Evolutionary conservation across 768 basidiomycete species (phyloP), one percentile per base, ranked within the genome.

Genomic region (Lactarius akahatsu): DNA sequence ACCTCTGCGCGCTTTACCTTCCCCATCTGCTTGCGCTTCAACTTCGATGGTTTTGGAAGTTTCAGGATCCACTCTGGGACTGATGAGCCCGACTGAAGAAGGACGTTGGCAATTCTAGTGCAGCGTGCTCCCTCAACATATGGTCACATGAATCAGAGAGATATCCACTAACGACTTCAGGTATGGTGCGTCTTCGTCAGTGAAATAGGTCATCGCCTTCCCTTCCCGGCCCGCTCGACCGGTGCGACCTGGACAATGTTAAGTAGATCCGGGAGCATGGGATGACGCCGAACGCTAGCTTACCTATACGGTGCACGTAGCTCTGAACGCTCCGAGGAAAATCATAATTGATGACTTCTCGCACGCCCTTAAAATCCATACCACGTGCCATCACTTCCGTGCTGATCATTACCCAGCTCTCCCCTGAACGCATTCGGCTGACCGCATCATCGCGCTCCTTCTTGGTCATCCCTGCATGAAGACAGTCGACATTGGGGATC

Each of bases 361-460:
- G 82, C 60, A 96, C 86, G 11, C 96, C 95, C 75, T 90, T 91
- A 80, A 99, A 98, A 74, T 98, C 97, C 90, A 99, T 95, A 3
- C 97, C 97, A 71, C 97, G 85, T 28, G 94, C 94, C 92, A 98
- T 92, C 59, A 98, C 92, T 75, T 99, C 97, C 28, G 97, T 99
- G 70, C 90, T 92, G 56, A 99, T 85, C 85, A 98, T 86, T 40
- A 96, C 86, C 97, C 97, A 98, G 67, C 92, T 90, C 74, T 92
- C 86, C 0, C 96, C 97, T 71, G 82, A 83, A 32, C 92, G 87
- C 89, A 99, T 96, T 40, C 90, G 85, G 47, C 82, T 80, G 11
- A 97, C 82, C 20, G 91, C 87, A 72, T 95, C 87, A 72, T 96
- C 93, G 62, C 97, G 84, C 76, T 95, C 92, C 72, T 90, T 90